phyloP scores from a whole-genome alignment of 805 yeast genomes.

The Cyberlindnera bimundalis region DNA sequence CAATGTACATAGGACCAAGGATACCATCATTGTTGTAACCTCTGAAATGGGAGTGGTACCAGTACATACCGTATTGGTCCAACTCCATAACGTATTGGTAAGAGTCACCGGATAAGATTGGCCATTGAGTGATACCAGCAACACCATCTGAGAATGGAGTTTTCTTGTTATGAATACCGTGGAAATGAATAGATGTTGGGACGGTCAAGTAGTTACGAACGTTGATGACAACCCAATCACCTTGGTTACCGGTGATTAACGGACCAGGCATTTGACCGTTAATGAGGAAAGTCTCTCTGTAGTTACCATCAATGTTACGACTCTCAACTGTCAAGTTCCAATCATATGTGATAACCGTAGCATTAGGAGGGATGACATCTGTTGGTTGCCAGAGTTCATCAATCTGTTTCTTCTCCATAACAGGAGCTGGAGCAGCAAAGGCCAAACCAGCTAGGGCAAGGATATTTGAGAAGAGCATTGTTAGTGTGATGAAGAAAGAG shows the following conservation, averaged over 20 bases:
- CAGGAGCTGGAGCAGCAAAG: background rate
- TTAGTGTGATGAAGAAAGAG: too few species aligned
- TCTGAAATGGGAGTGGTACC: constrained; percentile 49
- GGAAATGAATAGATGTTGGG: constrained; percentile 42
- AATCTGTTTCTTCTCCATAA: too few species aligned
- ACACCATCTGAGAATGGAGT: constrained; percentile 48
- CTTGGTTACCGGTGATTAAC: constrained; percentile 26
- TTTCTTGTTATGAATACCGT: constrained; percentile 42
- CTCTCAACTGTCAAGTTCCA: constrained; percentile 12
- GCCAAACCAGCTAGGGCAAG: background rate
- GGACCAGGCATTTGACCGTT: constrained; percentile 51
- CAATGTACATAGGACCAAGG: constrained; percentile 41
- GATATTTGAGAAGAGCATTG: too few species aligned
- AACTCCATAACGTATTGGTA: constrained; percentile 37
- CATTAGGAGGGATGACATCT: constrained; percentile 6
- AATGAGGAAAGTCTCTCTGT: constrained; percentile 33
- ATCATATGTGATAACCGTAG: constrained; percentile 4
- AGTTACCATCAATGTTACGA: constrained; percentile 33
- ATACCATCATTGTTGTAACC: constrained; percentile 43
- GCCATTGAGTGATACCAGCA: constrained; percentile 43
- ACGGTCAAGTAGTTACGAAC: constrained; percentile 35
- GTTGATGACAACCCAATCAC: constrained; percentile 35
- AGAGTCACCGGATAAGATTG: constrained; percentile 36
- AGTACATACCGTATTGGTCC: constrained; percentile 41
- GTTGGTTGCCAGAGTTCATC: constrained; percentile 1